Evolutionary conservation across 1,284 basidiomycete species (phyloP), one percentile per base, ranked within the genome.

Genomic region (Acaromyces ingoldii): DNA sequence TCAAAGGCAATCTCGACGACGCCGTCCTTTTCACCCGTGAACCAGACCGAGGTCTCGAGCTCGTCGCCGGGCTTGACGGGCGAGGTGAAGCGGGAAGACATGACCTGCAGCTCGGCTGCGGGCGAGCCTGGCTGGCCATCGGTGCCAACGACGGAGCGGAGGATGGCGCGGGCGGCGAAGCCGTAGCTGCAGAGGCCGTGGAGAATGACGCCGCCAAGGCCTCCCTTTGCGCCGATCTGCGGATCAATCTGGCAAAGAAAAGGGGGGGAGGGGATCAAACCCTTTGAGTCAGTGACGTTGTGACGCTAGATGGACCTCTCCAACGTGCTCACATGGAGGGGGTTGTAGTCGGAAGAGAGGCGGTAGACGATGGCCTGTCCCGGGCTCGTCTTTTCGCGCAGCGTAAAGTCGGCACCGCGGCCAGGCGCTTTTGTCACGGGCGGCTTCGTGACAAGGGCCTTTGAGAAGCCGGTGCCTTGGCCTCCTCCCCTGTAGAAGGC

Each of bases 301-400:
- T n/a, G n/a, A n/a, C n/a, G n/a, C n/a, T n/a, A n/a, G n/a, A n/a
- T n/a, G n/a, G n/a, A n/a, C n/a, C n/a, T n/a, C n/a, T n/a, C n/a
- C n/a, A n/a, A n/a, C n/a, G n/a, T n/a, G n/a, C n/a, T n/a, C n/a
- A n/a, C n/a, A 25, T 1, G 64, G 13, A 36, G 30, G n/a, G 54
- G 65, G 45, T 71, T 70, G 57, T 67, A 70, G 57, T 74, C 71
- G 30, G 67, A 67, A 29, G 61, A 66, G 28, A 74, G 64, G 41
- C 78, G 65, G 53, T 72, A 72, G 38, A 72, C 55, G 44, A 63
- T 55, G 2, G 69, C 69, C 45, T 72, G 69, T 19, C 51, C 46
- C 0, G 53, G 34, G 0, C 54, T 49, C 11, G 67, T 70, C 34
- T 55, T 57, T 39, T 68, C 63, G 2, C 51, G 38, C 17, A 60